Evolutionary conservation across 2,329 filamentous ascomycete genomes (phyloP), one percentile per base, ranked within the genome.

Genomic region (Ramichloridium luteum): DNA sequence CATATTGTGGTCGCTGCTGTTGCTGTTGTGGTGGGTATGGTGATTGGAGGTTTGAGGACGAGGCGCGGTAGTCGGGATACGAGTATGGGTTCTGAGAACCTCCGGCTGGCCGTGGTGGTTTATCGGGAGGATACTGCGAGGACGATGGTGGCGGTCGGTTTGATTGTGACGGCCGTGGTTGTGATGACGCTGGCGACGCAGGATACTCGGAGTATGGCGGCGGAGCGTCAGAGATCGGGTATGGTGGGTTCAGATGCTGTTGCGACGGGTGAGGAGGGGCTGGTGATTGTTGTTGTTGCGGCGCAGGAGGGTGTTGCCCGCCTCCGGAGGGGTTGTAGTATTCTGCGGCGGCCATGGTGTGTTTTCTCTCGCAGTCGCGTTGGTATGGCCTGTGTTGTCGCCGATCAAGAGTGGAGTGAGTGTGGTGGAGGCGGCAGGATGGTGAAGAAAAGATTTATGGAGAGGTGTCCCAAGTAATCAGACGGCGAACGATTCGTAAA

Each of bases 281-380:
- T 8, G 20, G 20, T 23, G 8, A n/a, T 23, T 8, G 20, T 23
- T 8, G n/a, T 8, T 23, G 20, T 8, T n/a, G 20, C 20, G 20
- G 20, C 20, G 16, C 23, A 29, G 35, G 35, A 30, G 34, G 32
- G 29, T 28, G 35, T 22, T 29, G 14, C 20, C 32, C 35, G 27
- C 39, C 35, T n/a, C 20, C 20, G n/a, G 8, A 8, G 8, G 42
- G 34, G 13, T 39, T 40, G 35, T 41, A 50, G 38, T 49, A 50
- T 9, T 50, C 47, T 30, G 47, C 47, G 18, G 47, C 47, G 16
- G 46, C 46, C 47, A 50, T 50, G n/a, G n/a, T n/a, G n/a, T n/a
- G n/a, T n/a, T n/a, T n/a, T n/a, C n/a, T n/a, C n/a, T n/a, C n/a
- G n/a, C n/a, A n/a, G n/a, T n/a, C n/a, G n/a, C n/a, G n/a, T n/a